Evolutionary conservation across 1,284 basidiomycete species (phyloP).

Genomic region (Puccinia hordei): DNA sequence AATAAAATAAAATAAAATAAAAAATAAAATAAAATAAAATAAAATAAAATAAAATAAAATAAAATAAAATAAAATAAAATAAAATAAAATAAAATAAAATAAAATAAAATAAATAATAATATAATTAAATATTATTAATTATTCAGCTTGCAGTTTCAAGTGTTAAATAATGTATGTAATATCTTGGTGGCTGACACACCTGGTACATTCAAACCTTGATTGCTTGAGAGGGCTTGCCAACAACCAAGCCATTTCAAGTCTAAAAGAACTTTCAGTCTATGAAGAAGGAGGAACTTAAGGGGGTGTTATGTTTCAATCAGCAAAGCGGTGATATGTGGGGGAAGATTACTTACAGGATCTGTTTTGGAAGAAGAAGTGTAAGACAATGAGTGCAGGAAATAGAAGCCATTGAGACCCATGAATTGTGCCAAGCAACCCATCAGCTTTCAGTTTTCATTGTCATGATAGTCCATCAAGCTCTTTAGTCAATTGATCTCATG

Average conservation of each 20-base stretch:
- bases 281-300: neutral
- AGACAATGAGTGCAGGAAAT: conserved; percentile 6
- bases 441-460: conserved; percentile 36
- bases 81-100: too few relatives aligned
- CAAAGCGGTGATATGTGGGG: neutral
- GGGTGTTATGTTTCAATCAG: neutral
- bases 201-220: conserved; percentile 34
- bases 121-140: too few relatives aligned
- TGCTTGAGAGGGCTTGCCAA: conserved; percentile 28
- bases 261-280: conserved; percentile 15
- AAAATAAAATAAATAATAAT: too few relatives aligned
- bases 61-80: too few relatives aligned
- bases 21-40: too few relatives aligned
- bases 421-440: conserved; percentile 39
- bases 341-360: neutral
- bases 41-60: too few relatives aligned
- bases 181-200: too few relatives aligned
- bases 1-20: too few relatives aligned
- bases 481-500: conserved; percentile 39
- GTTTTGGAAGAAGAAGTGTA: conserved; percentile 17
- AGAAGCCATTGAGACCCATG: conserved; percentile 49
- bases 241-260: conserved; percentile 8
- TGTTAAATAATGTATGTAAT: too few relatives aligned
- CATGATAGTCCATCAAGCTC: conserved; percentile 29
- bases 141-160: too few relatives aligned